Conservation (phyloP, 1,139 yeast genomes). For the Kodamaea alishanica region DNA sequence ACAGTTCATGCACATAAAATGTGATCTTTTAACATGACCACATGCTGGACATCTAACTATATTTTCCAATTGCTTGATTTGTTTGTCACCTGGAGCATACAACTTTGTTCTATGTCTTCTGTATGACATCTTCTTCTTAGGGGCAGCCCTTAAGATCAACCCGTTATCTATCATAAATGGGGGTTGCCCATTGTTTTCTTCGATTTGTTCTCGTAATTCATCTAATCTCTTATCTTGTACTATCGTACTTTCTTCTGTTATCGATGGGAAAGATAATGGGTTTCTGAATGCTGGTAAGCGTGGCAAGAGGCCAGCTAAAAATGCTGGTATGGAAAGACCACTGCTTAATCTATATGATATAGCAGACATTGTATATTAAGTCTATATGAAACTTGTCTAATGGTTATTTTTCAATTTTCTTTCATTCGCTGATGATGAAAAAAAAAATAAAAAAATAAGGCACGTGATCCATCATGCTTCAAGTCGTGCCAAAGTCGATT, state of each 20-base stretch:
- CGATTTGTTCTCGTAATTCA: slow-evolving; percentile 31
- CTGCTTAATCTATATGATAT: slow-evolving; percentile 22
- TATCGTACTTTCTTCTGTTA: slow-evolving; percentile 3
- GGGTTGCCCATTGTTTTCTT: slow-evolving; percentile 23
- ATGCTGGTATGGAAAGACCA: slow-evolving; percentile 14
- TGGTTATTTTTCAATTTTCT: not conserved
- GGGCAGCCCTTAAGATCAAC: slow-evolving; percentile 71
- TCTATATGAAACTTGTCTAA: slow-evolving; percentile 2
- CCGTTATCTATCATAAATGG: slow-evolving; percentile 55
- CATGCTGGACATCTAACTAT: slow-evolving; percentile 92
- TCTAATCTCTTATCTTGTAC: slow-evolving; percentile 25
- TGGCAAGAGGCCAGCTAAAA: slow-evolving; percentile 20
- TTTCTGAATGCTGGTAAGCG: slow-evolving; percentile 17
- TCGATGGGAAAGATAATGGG: slow-evolving; percentile 13
- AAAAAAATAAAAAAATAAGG: not conserved
- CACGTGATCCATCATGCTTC: not conserved
- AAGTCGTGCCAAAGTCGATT: no score
- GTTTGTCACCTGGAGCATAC: slow-evolving; percentile 80
- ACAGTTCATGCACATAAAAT: slow-evolving; percentile 90
- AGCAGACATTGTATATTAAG: slow-evolving; percentile 18
- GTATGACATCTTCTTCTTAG: slow-evolving; percentile 89
- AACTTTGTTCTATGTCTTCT: slow-evolving; percentile 79
- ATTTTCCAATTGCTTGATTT: slow-evolving; percentile 69
- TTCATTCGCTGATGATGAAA: no score
- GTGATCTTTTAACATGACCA: slow-evolving; percentile 87